Percentiles rank a stretch among this genome's conserved stretches.
Evolutionary conservation across 2,329 filamentous ascomycete species (phyloP).

Genomic region (Hymenoscyphus albidus): DNA sequence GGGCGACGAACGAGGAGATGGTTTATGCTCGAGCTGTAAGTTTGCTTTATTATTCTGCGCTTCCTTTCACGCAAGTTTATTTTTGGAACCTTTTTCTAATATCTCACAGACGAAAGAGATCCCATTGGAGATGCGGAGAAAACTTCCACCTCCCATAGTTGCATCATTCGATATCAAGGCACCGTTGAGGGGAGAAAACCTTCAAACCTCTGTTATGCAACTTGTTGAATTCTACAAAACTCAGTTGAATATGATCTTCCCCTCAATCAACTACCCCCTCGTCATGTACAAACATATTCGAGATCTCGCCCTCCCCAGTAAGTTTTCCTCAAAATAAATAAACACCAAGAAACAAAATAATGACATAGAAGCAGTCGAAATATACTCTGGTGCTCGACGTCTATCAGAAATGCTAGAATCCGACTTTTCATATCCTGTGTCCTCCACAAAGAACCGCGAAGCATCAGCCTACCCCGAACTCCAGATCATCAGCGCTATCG

Average conservation of each 20-base stretch:
- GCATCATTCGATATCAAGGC: constrained; percentile 50
- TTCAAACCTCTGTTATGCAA: constrained; percentile 63
- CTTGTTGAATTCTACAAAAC: constrained; percentile 59
- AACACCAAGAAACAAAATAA: background rate
- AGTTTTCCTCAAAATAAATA: constrained; percentile 26
- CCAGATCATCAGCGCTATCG: constrained; percentile 64
- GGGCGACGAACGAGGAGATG: constrained; percentile 64
- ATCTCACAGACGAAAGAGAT: constrained; percentile 49
- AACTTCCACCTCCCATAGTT: constrained; percentile 60
- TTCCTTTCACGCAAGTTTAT: background rate
- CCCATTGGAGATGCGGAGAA: constrained; percentile 60
- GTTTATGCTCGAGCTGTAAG: constrained; percentile 66
- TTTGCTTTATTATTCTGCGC: constrained; percentile 10
- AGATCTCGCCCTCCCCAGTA: constrained; percentile 71
- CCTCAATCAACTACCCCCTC: constrained; percentile 66
- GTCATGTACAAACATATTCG: constrained; percentile 67
- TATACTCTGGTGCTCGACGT: constrained; percentile 55
- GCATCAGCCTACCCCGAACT: constrained; percentile 68
- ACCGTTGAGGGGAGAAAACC: constrained; percentile 48
- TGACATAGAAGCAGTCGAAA: constrained; percentile 50
- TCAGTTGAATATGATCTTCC: constrained; percentile 68
- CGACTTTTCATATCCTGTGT: constrained; percentile 55
- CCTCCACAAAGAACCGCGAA: constrained; percentile 40
- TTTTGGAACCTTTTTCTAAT: background rate
- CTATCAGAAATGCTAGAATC: constrained; percentile 44